phyloP scores from a whole-genome alignment of 345 rosid genomes.

The Gossypium raimondii region DNA sequence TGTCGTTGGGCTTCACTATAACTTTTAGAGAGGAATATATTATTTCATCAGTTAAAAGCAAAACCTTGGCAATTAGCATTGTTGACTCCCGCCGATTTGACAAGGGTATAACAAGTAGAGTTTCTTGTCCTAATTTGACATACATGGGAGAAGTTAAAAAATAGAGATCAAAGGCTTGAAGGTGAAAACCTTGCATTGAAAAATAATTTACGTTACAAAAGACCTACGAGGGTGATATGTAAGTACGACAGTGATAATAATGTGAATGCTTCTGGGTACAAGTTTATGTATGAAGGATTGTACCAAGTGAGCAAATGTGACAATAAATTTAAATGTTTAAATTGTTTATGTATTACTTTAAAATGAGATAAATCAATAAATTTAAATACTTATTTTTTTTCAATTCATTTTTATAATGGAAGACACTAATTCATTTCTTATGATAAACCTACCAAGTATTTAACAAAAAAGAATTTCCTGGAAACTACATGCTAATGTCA shows the following conservation, averaged over 20 bases:
- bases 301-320: slow-evolving; percentile 46
- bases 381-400: too few species aligned
- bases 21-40: too few species aligned
- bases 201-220: slow-evolving; percentile 37
- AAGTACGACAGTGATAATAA: slow-evolving; percentile 21
- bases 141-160: slow-evolving; percentile 75
- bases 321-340: slow-evolving; percentile 19
- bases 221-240: slow-evolving; percentile 64
- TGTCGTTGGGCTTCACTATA: slow-evolving; percentile 62
- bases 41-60: too few species aligned
- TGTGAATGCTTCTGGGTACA: slow-evolving; percentile 28
- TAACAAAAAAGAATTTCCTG: too few species aligned
- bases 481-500: too few species aligned
- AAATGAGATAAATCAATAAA: too few species aligned
- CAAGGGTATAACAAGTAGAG: slow-evolving; percentile 1
- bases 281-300: slow-evolving; percentile 54
- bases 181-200: slow-evolving; percentile 63
- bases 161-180: slow-evolving; percentile 51
- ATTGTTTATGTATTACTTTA: too few species aligned
- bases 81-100: background rate
- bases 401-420: too few species aligned
- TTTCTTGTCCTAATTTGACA: slow-evolving; percentile 19
- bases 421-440: too few species aligned
- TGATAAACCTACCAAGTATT: too few species aligned
- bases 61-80: too few species aligned